Conservation (phyloP, 495 filamentous ascomycete species). For the Penicillium bialowiezense region DNA sequence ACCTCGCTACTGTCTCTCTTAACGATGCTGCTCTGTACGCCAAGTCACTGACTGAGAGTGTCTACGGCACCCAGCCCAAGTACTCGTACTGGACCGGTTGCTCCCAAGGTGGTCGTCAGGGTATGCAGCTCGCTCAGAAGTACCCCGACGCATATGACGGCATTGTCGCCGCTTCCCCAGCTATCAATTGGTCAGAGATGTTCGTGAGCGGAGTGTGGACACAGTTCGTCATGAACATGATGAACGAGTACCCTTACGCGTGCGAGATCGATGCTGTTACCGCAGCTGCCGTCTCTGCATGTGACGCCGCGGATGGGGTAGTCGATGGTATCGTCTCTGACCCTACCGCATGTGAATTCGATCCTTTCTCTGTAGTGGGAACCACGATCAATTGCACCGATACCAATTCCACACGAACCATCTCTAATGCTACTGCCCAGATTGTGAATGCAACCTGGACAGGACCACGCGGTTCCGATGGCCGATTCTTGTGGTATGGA, state of each 20-base stretch:
- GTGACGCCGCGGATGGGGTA: conserved; percentile 55
- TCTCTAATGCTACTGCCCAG: neutral
- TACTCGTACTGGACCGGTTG: conserved; percentile 49
- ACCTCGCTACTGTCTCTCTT: conserved; percentile 40
- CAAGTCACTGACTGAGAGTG: conserved; percentile 9
- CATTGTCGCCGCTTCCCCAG: conserved; percentile 53
- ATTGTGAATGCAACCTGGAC: too few relatives aligned
- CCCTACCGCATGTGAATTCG: conserved; percentile 23
- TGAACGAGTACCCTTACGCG: conserved; percentile 27
- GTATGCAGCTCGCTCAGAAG: conserved; percentile 38
- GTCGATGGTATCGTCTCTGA: conserved; percentile 56
- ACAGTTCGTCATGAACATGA: conserved; percentile 20
- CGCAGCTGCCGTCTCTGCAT: conserved; percentile 35
- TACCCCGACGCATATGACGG: conserved; percentile 55
- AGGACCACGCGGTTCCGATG: neutral
- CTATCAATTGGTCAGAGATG: conserved; percentile 39
- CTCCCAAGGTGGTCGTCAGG: conserved; percentile 47
- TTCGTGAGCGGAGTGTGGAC: conserved; percentile 15
- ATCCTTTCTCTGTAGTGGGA: neutral
- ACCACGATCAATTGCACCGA: neutral
- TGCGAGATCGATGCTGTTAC: conserved; percentile 45
- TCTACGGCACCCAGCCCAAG: conserved; percentile 14
- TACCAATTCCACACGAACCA: neutral
- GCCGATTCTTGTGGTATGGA: neutral
- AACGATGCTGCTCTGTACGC: conserved; percentile 22